Evolutionary conservation across 352 stramenopile genomes (phyloP).

Genomic region (Globisporangium takayamanum): DNA sequence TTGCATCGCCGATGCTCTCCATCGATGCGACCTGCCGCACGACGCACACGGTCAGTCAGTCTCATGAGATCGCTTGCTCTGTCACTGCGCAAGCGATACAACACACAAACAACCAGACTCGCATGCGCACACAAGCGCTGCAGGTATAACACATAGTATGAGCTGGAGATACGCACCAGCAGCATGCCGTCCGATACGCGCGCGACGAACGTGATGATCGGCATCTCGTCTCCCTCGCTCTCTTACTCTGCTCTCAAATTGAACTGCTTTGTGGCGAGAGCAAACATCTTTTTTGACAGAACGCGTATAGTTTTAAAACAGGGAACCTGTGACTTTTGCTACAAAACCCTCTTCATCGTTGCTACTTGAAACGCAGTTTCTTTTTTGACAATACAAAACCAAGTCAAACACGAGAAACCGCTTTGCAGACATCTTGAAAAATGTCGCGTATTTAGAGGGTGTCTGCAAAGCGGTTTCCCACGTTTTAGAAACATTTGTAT

Average conservation of each 20-base stretch:
- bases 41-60: background rate
- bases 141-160: too few relatives aligned
- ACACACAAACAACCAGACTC: background rate
- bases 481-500: too few relatives aligned
- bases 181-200: conserved; percentile 92
- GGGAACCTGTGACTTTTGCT: too few relatives aligned
- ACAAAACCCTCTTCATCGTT: too few relatives aligned
- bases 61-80: background rate
- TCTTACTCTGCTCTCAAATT: conserved; percentile 3
- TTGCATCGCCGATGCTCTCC: conserved; percentile 82
- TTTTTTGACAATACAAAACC: too few relatives aligned
- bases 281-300: background rate
- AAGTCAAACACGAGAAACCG: too few relatives aligned
- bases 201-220: conserved; percentile 93
- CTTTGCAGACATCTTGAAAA: too few relatives aligned
- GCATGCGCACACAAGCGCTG: background rate
- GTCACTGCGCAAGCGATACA: background rate
- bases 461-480: too few relatives aligned
- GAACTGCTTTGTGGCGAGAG: background rate
- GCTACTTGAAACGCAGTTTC: too few relatives aligned
- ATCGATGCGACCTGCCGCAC: conserved; percentile 86
- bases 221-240: conserved; percentile 47
- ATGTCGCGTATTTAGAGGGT: too few relatives aligned
- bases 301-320: too few relatives aligned
- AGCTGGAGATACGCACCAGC: conserved; percentile 43